Evolutionary conservation across 208 protist genomes (phyloP).

Genomic region (Lotmaria passim): DNA sequence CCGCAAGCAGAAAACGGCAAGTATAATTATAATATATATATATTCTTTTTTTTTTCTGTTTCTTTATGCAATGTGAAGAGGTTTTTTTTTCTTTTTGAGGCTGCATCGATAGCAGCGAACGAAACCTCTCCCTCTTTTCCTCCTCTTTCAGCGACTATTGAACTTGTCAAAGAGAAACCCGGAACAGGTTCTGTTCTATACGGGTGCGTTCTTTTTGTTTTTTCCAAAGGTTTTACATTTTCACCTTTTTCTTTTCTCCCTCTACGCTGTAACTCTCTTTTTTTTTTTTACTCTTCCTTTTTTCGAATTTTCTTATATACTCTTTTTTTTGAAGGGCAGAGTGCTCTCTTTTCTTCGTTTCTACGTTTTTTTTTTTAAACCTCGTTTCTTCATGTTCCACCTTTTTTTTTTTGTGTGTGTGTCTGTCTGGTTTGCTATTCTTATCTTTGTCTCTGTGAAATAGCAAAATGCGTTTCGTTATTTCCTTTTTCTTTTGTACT

Average conservation of each 20-base stretch:
- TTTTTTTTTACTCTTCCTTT: constrained; percentile 1
- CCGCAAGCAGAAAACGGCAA: no score
- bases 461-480: no score
- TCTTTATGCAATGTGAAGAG: no score
- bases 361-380: not conserved
- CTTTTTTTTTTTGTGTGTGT: not conserved
- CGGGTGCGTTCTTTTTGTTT: constrained; percentile 8
- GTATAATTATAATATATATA: no score
- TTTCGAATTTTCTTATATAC: not conserved
- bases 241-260: not conserved
- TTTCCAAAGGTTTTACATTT: not conserved
- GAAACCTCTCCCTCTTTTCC: no score
- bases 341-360: not conserved
- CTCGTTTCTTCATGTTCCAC: not conserved
- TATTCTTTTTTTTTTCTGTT: no score
- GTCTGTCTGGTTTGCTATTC: not conserved
- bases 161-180: no score
- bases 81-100: no score
- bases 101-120: no score
- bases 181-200: no score
- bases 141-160: no score
- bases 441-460: constrained; percentile 12
- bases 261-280: not conserved
- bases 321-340: not conserved
- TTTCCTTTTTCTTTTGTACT: not conserved